Percentiles rank a stretch among this genome's conserved stretches.
Conservation (phyloP, 345 rosid genomes). For the Cardiospermum halicacabum region DNA sequence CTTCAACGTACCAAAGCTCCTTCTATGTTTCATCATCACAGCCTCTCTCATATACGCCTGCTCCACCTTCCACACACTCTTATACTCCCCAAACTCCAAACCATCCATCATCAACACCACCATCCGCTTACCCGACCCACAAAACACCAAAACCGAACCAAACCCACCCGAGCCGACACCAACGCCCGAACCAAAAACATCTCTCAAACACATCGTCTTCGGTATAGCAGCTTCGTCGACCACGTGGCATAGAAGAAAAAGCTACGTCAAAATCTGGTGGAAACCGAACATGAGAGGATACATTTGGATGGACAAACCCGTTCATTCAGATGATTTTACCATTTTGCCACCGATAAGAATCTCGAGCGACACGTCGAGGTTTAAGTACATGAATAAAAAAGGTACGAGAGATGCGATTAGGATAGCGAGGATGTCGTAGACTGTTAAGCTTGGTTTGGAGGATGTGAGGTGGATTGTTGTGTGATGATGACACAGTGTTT, state of each 20-base stretch:
- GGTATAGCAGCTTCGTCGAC: constrained; percentile 70
- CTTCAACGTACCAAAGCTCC: constrained; percentile 10
- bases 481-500: constrained; percentile 82
- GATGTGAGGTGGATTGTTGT: constrained; percentile 84
- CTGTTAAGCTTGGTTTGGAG: constrained; percentile 39
- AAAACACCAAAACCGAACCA: too few species aligned
- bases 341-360: constrained; percentile 44
- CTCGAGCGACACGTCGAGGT: constrained; percentile 46
- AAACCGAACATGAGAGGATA: constrained; percentile 52
- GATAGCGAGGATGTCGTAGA: constrained; percentile 64
- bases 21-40: constrained; percentile 20
- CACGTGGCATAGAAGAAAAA: constrained; percentile 55
- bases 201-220: constrained; percentile 52
- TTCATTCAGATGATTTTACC: constrained; percentile 12
- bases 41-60: constrained; percentile 20
- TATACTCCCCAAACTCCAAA: constrained; percentile 8
- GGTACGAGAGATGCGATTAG: constrained; percentile 64
- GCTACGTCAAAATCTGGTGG: constrained; percentile 80
- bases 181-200: constrained; percentile 22
- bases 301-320: constrained; percentile 63
- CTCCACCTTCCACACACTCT: constrained; percentile 23
- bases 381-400: constrained; percentile 35
- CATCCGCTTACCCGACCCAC: neutral
- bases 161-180: too few species aligned
- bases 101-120: neutral